These are phyloP conservation scores for Laetiporus sulphureus DNA, from an alignment of 1,284 basidiomycete genomes.

Conservation along the genomic window DNA sequence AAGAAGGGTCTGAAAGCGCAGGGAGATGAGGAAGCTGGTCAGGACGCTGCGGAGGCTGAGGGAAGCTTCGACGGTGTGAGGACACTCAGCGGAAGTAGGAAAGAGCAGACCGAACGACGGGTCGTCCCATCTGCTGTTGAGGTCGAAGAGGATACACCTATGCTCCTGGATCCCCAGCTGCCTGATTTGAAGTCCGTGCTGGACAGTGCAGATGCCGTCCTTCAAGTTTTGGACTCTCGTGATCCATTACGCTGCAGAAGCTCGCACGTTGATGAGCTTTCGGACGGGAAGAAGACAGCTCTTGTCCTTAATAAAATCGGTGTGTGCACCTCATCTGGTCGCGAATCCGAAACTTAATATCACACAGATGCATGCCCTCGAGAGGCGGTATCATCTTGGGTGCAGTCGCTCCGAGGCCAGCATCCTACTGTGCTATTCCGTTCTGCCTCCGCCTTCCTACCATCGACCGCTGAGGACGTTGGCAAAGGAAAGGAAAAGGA, in stretches of 20 bases:
- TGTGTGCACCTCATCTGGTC: conserved; percentile 30
- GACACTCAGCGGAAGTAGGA: conserved; percentile 8
- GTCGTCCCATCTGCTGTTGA: conserved; percentile 17
- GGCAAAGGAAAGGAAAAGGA: conserved; percentile 39
- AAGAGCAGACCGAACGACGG: conserved; percentile 16
- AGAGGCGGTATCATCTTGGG: conserved; percentile 78
- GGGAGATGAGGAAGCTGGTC: conserved; percentile 20
- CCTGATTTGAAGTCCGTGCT: conserved; percentile 68
- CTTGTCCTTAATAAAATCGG: conserved; percentile 86
- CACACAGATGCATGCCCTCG: conserved; percentile 82
- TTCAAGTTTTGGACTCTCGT: conserved; percentile 83
- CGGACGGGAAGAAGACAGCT: conserved; percentile 49
- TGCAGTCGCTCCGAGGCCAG: conserved; percentile 56
- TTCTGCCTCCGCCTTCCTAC: conserved; percentile 63
- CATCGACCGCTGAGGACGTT: conserved; percentile 28
- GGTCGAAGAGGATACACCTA: conserved; percentile 34
- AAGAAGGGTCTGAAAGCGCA: conserved; percentile 40
- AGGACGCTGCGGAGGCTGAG: conserved; percentile 24
- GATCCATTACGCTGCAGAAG: conserved; percentile 75
- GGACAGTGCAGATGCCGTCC: conserved; percentile 77
- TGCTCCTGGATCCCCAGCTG: conserved; percentile 64
- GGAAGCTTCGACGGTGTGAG: conserved; percentile 14
- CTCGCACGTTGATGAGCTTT: conserved; percentile 54
- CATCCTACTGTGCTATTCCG: conserved; percentile 80
- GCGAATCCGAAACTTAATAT: conserved; percentile 2